Conservation (phyloP, 1,284 basidiomycete species). For the Trichosporon sp. region DNA sequence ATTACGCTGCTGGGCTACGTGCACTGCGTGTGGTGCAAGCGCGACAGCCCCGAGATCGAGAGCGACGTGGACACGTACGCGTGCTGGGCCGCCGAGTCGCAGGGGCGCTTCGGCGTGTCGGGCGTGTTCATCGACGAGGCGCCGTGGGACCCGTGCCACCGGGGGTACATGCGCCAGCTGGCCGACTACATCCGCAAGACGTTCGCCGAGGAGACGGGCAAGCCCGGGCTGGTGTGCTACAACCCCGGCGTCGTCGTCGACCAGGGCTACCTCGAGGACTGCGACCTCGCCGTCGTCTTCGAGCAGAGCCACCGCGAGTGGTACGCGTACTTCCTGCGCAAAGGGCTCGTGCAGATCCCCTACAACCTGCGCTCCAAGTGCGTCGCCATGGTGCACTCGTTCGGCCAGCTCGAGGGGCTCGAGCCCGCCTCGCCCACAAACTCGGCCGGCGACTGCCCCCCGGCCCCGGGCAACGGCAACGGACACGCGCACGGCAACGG, state of each 20-base stretch:
- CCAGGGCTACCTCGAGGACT: slow-evolving; percentile 6
- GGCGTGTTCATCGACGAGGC: slow-evolving; percentile 20
- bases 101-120: slow-evolving; percentile 3
- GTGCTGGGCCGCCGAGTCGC: neutral
- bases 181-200: slow-evolving; percentile 5
- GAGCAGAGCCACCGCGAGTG: slow-evolving; percentile 9
- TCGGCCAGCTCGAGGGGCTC: neutral
- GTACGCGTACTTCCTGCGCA: slow-evolving; percentile 1
- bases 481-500: neutral
- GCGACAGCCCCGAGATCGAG: slow-evolving; percentile 2
- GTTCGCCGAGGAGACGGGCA: neutral
- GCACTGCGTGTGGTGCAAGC: slow-evolving; percentile 9
- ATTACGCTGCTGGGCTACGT: slow-evolving; percentile 15
- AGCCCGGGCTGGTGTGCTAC: slow-evolving; percentile 2
- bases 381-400: slow-evolving; percentile 12
- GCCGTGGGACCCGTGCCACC: slow-evolving; percentile 2
- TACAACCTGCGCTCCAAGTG: neutral
- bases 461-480: neutral
- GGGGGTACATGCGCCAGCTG: neutral
- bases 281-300: slow-evolving; percentile 10
- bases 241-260: slow-evolving; percentile 12
- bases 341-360: slow-evolving; percentile 8
- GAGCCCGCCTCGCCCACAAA: neutral
- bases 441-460: neutral
- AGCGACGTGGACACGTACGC: slow-evolving; percentile 12